Base-by-base conservation (phyloP, 192 early-diverging fungal genomes). In the Coemansia sp. region DNA sequence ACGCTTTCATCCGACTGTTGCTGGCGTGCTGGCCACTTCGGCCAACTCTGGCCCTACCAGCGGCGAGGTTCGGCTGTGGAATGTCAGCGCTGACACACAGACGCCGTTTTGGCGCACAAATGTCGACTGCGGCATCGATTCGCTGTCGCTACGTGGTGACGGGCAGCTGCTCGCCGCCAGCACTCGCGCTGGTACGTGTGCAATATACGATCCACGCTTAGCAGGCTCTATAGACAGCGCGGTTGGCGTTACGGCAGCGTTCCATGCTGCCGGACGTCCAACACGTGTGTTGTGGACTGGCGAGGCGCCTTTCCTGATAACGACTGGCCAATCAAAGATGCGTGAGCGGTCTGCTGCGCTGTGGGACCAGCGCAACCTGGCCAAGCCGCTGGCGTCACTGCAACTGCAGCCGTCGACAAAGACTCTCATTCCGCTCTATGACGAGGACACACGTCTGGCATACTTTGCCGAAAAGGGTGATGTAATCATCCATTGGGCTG, bases 401-500 rank as follows among this genome's bases (percentile, higher is more conserved):
- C 77, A 72, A 17, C 60, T 94, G 25, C 92, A 92, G 56, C 84
- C 86, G 1, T 88, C 88, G 3, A 86, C 87, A 8, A 90, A 91
- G n/a, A 61, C 88, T 5, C 65, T 91, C 16, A 69, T 88, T 10
- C 91, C 93, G 3, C 69, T 93, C 16, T 93, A 86, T 56, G 94
- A 96, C 64, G 79, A 85, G 39, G 94, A 96, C 65, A 93, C 93
- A 0, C 84, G 83, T 6, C 85, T 90, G 17, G 70, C 93, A 12
- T 96, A 90, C 61, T 61, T 94, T 14, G 75, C 64, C 52, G 90
- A 91, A 37, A 71, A 81, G 49, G 91, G 91, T 9, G 92, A 94
- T 52, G 82, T 84, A 9, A 75, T 75, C 6, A 69, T 94, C 16
- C 84, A 86, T 19, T 94, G 89, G 75, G 71, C 87, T 9, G 87